Evolutionary conservation across 331 rosid genomes (phyloP), one percentile per base, ranked within the genome.

Genomic region (Dryas integrifolia): DNA sequence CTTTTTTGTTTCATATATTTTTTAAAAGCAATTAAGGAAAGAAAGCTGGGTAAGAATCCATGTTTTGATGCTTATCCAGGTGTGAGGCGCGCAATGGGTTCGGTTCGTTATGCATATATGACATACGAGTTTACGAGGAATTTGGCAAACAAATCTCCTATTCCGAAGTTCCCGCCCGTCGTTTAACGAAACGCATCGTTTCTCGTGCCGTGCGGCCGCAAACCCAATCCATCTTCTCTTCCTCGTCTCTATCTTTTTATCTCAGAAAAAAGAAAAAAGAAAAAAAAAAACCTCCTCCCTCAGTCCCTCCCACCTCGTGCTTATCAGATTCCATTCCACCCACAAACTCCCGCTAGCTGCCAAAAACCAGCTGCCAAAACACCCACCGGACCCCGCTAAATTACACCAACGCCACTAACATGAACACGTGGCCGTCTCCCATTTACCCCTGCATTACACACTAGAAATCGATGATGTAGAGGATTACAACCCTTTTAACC

Each of bases 251-350:
- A 44, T 44, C 47, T 5, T 44, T 44, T 8, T 2, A 44, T 44
- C 47, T 8, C 9, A 5, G 47, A 5, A 2, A 30, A 26, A 26
- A 26, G 2, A 26, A 26, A 1, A 30, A 30, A 1, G 2, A 30
- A 26, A 18, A 18, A 30, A 30, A 1, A 30, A 30, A 30, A 30
- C 35, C 65, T 8, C 47, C 50, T 16, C 38, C 15, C 15, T 16
- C 67, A 21, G 24, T 21, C 9, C 26, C 12, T 41, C 2, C 68
- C n/a, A 0, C 65, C 30, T 74, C 38, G 61, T 9, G 69, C 3
- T 46, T 44, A n/a, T 50, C 53, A 75, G 67, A 75, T 66, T 66
- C 73, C 72, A 11, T 66, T 66, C 73, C 72, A 11, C n/a, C 43
- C 10, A 6, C 35, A 14, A 58, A 24, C 63, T 9, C 72, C 38